phyloP scores from a whole-genome alignment of 2,329 filamentous ascomycete genomes.

The Zasmidium angulare region DNA sequence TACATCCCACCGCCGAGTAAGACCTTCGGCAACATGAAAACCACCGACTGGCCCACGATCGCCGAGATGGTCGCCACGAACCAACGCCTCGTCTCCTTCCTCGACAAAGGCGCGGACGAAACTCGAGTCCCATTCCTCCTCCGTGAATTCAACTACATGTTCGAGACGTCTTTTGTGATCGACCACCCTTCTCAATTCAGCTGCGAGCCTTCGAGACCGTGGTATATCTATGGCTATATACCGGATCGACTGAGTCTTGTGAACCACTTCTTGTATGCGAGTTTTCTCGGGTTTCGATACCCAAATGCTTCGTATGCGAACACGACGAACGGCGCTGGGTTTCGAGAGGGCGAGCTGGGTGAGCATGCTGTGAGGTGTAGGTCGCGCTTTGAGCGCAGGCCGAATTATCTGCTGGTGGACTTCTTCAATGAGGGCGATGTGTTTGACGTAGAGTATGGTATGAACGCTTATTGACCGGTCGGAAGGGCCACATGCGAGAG shows the following conservation, averaged over 20 bases:
- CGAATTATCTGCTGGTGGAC: slow-evolving; percentile 46
- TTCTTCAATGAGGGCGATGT: slow-evolving; percentile 32
- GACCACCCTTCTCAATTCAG: slow-evolving; percentile 35
- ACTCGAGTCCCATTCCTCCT: slow-evolving; percentile 42
- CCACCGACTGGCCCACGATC: slow-evolving; percentile 45
- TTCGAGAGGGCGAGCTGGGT: slow-evolving; percentile 43
- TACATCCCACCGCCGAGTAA: slow-evolving; percentile 37
- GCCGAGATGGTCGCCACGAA: slow-evolving; percentile 41
- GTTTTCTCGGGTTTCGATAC: slow-evolving; percentile 43
- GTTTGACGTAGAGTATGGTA: slow-evolving; percentile 29
- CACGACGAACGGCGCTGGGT: slow-evolving; percentile 43
- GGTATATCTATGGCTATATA: slow-evolving; percentile 40
- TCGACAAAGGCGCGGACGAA: slow-evolving; percentile 44
- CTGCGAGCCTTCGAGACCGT: slow-evolving; percentile 40
- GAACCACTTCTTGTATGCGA: slow-evolving; percentile 49
- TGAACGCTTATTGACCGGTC: slow-evolving; percentile 28
- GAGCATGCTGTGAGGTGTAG: slow-evolving; percentile 44
- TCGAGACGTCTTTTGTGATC: slow-evolving; percentile 46
- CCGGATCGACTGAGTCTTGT: slow-evolving; percentile 45
- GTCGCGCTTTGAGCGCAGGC: slow-evolving; percentile 37
- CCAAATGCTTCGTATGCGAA: slow-evolving; percentile 42
- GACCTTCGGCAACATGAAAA: slow-evolving; percentile 30
- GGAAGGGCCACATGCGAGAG: too few species aligned
- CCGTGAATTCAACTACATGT: slow-evolving; percentile 41
- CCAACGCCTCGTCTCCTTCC: slow-evolving; percentile 46